These are phyloP conservation scores for Trichosphaerium sp. DNA, from an alignment of 78 protist species.

Conservation along the genomic window DNA sequence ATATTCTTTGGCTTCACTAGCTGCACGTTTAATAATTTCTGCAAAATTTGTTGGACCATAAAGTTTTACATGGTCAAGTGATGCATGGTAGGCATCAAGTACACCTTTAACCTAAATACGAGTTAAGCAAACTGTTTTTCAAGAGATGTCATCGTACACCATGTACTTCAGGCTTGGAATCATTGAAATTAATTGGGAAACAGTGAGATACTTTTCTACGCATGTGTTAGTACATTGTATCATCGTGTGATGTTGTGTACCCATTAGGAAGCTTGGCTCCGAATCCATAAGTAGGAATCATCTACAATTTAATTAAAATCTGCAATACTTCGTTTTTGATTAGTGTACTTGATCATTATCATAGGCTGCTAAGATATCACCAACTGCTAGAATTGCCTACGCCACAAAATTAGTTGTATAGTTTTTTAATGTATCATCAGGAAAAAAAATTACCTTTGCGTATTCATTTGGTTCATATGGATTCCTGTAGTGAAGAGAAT, in stretches of 20 bases:
- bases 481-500: slow-evolving; percentile 58
- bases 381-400: slow-evolving; percentile 19
- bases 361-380: slow-evolving; percentile 24
- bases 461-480: slow-evolving; percentile 29
- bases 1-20: not conserved
- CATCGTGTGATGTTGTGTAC: too few relatives aligned
- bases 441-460: slow-evolving; percentile 39
- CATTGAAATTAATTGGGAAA: slow-evolving; percentile 20
- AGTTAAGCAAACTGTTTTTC: too few relatives aligned
- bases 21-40: slow-evolving; percentile 6
- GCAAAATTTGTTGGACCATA: slow-evolving; percentile 49
- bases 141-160: too few relatives aligned
- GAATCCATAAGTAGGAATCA: slow-evolving; percentile 68
- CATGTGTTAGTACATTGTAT: too few relatives aligned
- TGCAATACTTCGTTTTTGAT: too few relatives aligned
- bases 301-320: too few relatives aligned
- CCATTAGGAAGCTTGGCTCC: slow-evolving; percentile 52
- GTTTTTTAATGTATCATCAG: slow-evolving; percentile 39
- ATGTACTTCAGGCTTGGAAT: too few relatives aligned
- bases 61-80: not conserved
- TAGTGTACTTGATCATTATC: slow-evolving; percentile 52
- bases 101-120: slow-evolving; percentile 10
- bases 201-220: slow-evolving; percentile 20
- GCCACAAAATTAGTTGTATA: too few relatives aligned
- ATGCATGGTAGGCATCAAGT: slow-evolving; percentile 3